These are phyloP conservation scores for Bisporella sp. DNA, from an alignment of 2,329 filamentous ascomycete species.

Conservation along the genomic window DNA sequence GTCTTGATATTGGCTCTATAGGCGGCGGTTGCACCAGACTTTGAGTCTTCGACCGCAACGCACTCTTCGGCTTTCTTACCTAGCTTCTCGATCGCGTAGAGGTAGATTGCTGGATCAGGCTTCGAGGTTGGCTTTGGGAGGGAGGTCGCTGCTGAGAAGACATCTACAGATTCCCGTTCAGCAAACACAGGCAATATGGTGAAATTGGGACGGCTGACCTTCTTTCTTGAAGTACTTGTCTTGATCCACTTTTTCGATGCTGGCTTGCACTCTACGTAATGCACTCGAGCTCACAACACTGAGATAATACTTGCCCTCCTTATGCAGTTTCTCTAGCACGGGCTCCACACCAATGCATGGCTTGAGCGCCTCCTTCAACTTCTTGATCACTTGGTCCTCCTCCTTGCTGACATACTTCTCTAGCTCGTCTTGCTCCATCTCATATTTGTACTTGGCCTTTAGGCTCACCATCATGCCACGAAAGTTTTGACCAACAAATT, in stretches of 20 bases:
- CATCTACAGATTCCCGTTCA: background rate
- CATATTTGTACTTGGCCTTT: conserved; percentile 68
- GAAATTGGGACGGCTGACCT: conserved; percentile 31
- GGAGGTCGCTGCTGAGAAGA: conserved; percentile 78
- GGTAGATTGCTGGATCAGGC: conserved; percentile 84
- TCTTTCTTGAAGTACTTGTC: conserved; percentile 72
- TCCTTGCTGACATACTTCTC: conserved; percentile 69
- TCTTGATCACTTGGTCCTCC: conserved; percentile 77
- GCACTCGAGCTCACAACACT: conserved; percentile 79
- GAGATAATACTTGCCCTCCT: conserved; percentile 59
- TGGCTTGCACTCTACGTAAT: conserved; percentile 68
- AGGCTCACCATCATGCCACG: conserved; percentile 80
- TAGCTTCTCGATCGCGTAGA: conserved; percentile 67
- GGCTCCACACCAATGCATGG: conserved; percentile 64
- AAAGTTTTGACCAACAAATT: conserved; percentile 94
- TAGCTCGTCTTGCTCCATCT: conserved; percentile 59
- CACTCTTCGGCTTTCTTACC: conserved; percentile 65
- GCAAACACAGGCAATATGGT: background rate
- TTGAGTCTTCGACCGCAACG: conserved; percentile 82
- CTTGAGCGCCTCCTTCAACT: conserved; percentile 60
- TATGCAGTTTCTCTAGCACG: conserved; percentile 51
- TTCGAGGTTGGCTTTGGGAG: conserved; percentile 78
- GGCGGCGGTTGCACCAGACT: conserved; percentile 73
- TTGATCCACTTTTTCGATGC: conserved; percentile 71
- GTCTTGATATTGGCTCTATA: conserved; percentile 72